Base-by-base conservation (phyloP, 2,329 filamentous ascomycete species). In the Xylaria polymorpha region DNA sequence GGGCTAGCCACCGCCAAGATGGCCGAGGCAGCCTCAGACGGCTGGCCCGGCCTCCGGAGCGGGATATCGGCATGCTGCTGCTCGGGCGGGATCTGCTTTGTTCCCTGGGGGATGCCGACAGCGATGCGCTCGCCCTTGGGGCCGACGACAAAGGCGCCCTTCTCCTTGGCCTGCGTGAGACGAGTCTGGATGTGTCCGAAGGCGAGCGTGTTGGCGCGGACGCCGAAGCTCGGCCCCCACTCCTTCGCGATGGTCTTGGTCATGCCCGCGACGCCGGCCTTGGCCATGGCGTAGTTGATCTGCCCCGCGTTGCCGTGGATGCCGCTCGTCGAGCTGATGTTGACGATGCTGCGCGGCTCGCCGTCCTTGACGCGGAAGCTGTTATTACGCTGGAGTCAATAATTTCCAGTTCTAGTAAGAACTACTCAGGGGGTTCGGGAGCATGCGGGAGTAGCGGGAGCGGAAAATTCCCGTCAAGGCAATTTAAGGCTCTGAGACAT, bases 231-330 rank as follows among this genome's bases (percentile, higher is more conserved):
- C 0, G 92, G 93, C 0, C 94, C 94, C 94, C 94, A 97, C 83
- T 97, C 91, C 83, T 97, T 97, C 3, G 94, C 93, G 77, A 97
- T 93, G 1, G 93, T 94, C 84, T 96, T 97, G 68, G 92, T 94
- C 67, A 97, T 86, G 6, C 94, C 94, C 12, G 88, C 88, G 15
- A 97, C 88, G 55, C 93, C 94, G 3, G 94, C 92, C 84, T 97
- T 97, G 63, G 92, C 94, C 57, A 94, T 84, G 43, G 91, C 87
- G 81, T 97, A 97, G 85, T 97, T 97, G 75, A 91, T 89, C 84
- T 97, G 94, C n/a, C 94, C 94, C 8, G 93, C 92, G 78, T 97
- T 97, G 64, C 94, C 94, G 80, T 97, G 89, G 14, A 96, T 84
- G 62, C 94, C 94, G 39, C 88, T 92, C 0, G 94, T 97, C 62